phyloP scores from a whole-genome alignment of 169 alveolate species.

The Plasmodium vivax region DNA sequence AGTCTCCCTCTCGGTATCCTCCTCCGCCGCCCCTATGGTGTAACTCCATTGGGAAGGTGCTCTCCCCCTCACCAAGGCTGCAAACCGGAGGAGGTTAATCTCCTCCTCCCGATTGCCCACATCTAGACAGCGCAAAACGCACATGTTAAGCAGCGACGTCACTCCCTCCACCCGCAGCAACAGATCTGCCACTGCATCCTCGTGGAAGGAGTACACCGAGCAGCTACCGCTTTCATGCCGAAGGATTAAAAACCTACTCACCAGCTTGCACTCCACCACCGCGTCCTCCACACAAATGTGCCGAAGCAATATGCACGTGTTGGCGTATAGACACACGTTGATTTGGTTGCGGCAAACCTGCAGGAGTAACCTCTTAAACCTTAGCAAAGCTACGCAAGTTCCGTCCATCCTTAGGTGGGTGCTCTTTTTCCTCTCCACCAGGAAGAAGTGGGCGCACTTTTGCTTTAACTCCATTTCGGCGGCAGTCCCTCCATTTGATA shows the following conservation, averaged over 20 bases:
- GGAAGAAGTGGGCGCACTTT: not conserved
- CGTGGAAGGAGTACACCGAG: not conserved
- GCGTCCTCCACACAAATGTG: not conserved
- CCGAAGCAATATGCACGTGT: slow-evolving; percentile 29
- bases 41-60: not conserved
- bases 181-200: not conserved
- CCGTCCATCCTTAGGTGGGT: slow-evolving; percentile 20
- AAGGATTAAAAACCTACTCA: not conserved
- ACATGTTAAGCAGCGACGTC: not conserved
- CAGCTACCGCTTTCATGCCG: slow-evolving; percentile 5
- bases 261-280: slow-evolving; percentile 1
- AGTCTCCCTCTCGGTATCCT: not conserved
- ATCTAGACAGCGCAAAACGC: slow-evolving; percentile 9
- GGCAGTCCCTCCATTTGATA: not conserved
- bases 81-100: not conserved
- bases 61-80: not conserved
- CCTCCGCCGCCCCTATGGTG: not conserved
- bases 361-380: not conserved
- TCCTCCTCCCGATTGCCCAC: not conserved
- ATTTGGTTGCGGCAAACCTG: slow-evolving; percentile 41
- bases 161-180: not conserved
- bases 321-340: not conserved
- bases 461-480: not conserved
- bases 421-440: not conserved
- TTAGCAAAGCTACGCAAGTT: not conserved